These are phyloP conservation scores for Cytospora mali DNA, from an alignment of 2,329 filamentous ascomycete species.

Conservation along the genomic window DNA sequence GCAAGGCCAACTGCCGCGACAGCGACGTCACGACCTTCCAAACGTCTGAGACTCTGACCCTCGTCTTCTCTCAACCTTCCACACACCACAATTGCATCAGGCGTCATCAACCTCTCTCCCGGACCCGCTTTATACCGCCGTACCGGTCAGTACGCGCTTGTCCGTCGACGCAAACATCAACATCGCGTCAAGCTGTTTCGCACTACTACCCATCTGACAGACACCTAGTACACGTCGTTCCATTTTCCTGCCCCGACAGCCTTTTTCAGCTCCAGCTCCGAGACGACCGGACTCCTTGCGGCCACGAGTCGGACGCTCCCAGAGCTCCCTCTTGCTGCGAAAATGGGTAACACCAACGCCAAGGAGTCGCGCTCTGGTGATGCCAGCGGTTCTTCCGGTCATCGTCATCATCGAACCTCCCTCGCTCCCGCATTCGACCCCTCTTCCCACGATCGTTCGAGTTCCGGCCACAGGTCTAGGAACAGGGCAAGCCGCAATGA, in stretches of 20 bases:
- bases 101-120: background rate
- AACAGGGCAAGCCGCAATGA: constrained; percentile 47
- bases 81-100: background rate
- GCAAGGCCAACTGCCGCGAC: background rate
- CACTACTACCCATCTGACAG: background rate
- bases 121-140: background rate
- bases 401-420: constrained; percentile 32
- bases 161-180: background rate
- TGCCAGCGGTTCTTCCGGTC: constrained; percentile 25
- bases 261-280: background rate
- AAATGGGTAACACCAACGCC: constrained; percentile 42
- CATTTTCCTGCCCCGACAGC: background rate
- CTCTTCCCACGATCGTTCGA: constrained; percentile 30
- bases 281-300: background rate
- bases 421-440: constrained; percentile 28
- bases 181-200: background rate
- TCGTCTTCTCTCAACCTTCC: background rate
- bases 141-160: background rate
- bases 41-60: background rate
- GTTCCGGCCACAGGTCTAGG: constrained; percentile 32
- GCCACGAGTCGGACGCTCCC: constrained; percentile 12
- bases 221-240: background rate
- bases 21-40: background rate
- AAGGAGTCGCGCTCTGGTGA: constrained; percentile 40
- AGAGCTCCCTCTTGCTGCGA: constrained; percentile 11